phyloP scores from a whole-genome alignment of 163 green algal genomes.

The Prototheca stagnorum region DNA sequence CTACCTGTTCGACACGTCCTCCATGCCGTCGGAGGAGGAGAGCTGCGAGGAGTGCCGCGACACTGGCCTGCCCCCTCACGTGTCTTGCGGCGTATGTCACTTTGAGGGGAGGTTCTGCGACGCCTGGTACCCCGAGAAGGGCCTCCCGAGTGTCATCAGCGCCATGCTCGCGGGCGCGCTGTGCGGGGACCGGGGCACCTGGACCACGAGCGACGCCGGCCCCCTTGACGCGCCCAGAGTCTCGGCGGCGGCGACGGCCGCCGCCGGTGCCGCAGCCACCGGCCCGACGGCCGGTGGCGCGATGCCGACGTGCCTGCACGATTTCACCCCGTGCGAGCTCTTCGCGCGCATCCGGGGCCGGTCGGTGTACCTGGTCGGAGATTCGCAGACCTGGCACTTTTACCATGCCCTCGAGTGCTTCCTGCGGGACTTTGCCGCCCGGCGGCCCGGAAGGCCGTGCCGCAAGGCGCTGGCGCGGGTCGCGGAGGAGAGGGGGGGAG shows the following conservation, averaged over 20 bases:
- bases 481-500: too few relatives aligned
- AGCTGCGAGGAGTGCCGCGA: conserved; percentile 1
- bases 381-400: conserved; percentile 8
- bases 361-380: conserved; percentile 10
- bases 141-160: too few relatives aligned
- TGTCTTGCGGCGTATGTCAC: conserved; percentile 10
- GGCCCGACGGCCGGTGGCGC: too few relatives aligned
- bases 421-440: conserved; percentile 7
- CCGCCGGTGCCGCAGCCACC: too few relatives aligned
- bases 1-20: conserved; percentile 3
- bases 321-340: conserved; percentile 5
- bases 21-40: background rate
- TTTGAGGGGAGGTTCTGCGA: conserved; percentile 5
- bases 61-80: background rate
- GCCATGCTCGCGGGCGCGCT: too few relatives aligned
- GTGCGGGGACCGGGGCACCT: too few relatives aligned
- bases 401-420: conserved; percentile 15
- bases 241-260: too few relatives aligned
- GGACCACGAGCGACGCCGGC: too few relatives aligned
- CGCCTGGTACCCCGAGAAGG: background rate
- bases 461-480: too few relatives aligned
- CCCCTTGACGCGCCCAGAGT: too few relatives aligned
- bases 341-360: conserved; percentile 9
- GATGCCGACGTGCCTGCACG: too few relatives aligned
- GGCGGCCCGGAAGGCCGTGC: background rate